phyloP scores from a whole-genome alignment of 768 basidiomycete genomes.

The Boletus speciosus region DNA sequence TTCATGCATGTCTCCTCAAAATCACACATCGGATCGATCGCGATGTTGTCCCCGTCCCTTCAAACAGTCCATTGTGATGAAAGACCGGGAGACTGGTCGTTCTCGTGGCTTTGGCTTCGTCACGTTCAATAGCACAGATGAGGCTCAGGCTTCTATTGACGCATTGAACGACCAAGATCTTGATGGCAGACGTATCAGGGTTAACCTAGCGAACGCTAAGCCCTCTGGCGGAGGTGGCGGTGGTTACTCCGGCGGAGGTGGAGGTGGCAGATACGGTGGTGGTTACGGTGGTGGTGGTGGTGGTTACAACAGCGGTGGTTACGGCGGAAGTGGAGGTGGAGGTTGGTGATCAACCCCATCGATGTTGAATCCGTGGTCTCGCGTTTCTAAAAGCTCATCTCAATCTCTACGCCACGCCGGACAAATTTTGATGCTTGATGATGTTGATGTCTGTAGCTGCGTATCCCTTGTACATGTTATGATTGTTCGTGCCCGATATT shows the following conservation, averaged over 20 bases:
- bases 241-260: slow-evolving; percentile 6
- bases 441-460: slow-evolving; percentile 8
- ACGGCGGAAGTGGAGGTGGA: neutral
- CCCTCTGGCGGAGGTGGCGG: slow-evolving; percentile 30
- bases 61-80: slow-evolving; percentile 34
- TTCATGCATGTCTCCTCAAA: slow-evolving; percentile 23
- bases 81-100: slow-evolving; percentile 56
- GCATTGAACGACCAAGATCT: slow-evolving; percentile 49
- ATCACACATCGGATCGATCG: neutral
- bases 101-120: slow-evolving; percentile 60
- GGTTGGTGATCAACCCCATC: slow-evolving; percentile 8
- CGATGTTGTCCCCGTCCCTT: slow-evolving; percentile 7
- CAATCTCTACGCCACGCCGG: neutral
- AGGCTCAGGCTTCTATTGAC: slow-evolving; percentile 46
- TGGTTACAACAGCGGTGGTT: neutral
- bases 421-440: slow-evolving; percentile 3
- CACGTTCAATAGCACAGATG: slow-evolving; percentile 28
- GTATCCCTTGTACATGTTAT: neutral
- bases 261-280: slow-evolving; percentile 5
- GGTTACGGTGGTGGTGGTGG: slow-evolving; percentile 14
- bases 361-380: neutral
- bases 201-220: slow-evolving; percentile 39
- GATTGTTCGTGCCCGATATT: neutral
- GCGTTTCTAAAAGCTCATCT: slow-evolving; percentile 4
- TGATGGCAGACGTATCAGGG: slow-evolving; percentile 52